phyloP scores from a whole-genome alignment of 352 stramenopile species.

The Proteromonas lacertae region DNA sequence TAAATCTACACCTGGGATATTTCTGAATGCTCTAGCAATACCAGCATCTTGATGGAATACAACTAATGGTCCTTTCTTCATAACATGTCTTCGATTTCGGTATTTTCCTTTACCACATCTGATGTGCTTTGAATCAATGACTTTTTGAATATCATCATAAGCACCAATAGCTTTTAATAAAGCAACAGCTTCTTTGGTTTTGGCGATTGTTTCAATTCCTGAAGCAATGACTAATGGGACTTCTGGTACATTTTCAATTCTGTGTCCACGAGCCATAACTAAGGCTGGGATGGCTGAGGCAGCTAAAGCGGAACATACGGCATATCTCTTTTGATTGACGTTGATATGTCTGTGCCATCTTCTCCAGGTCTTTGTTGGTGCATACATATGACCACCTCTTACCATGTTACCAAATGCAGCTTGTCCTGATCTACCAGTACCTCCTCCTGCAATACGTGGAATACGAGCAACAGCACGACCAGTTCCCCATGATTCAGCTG shows the following conservation, averaged over 20 bases:
- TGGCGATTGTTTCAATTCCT: slow-evolving; percentile 49
- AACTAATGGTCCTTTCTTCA: slow-evolving; percentile 68
- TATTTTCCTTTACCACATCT: slow-evolving; percentile 89
- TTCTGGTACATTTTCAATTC: slow-evolving; percentile 74
- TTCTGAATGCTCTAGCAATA: slow-evolving; percentile 73
- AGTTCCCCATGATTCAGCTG: slow-evolving; percentile 88
- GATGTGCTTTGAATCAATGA: slow-evolving; percentile 84
- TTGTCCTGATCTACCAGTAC: slow-evolving; percentile 82
- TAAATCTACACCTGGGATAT: slow-evolving; percentile 84
- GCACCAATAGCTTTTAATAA: slow-evolving; percentile 65
- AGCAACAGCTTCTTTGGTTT: slow-evolving; percentile 73
- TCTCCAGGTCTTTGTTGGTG: slow-evolving; percentile 88
- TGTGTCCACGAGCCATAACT: slow-evolving; percentile 85
- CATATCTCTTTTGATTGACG: slow-evolving; percentile 83
- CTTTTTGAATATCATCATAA: slow-evolving; percentile 75
- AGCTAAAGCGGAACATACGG: slow-evolving; percentile 75
- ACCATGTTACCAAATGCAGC: slow-evolving; percentile 97
- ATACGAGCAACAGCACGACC: slow-evolving; percentile 94
- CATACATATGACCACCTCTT: slow-evolving; percentile 87
- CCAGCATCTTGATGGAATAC: slow-evolving; percentile 65
- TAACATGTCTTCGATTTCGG: slow-evolving; percentile 79
- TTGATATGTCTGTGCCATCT: slow-evolving; percentile 97
- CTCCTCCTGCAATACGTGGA: slow-evolving; percentile 79
- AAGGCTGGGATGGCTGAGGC: slow-evolving; percentile 75
- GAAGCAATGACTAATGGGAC: slow-evolving; percentile 82